Base-by-base conservation (phyloP, 257 asterid species). In the Scutellaria minor region DNA sequence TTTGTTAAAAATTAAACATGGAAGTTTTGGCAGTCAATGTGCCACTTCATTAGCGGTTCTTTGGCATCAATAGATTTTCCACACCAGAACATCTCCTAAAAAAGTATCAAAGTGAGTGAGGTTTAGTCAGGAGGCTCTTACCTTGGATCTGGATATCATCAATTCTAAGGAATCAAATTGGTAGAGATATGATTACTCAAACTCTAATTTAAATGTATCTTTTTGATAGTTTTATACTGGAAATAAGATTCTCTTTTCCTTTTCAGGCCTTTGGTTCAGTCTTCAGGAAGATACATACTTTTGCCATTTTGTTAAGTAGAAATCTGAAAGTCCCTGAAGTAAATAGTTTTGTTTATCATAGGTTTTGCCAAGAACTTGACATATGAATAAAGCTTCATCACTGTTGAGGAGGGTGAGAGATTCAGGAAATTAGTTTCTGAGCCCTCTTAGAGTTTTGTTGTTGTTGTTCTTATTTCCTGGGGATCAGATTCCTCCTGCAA, bases 361-460 rank as follows among this genome's bases (percentile, higher is more conserved):
- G 20, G 18, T 48, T 48, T 27, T 39, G 45, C 41, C 35, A 59
- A 42, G 20, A 75, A 3, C 20, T 48, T 39, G 42, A 6, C 64
- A 13, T 54, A 47, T 22, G 40, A 37, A 7, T 37, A 48, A 35
- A 13, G 9, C 51, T 68, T 57, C 37, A 14, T 14, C 40, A 56
- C 40, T 45, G 59, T 20, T 47, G 68, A 70, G 76, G 68, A 12
- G 73, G 48, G 46, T 22, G 77, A 18, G 39, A 51, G 27, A 22
- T 69, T 60, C 44, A 9, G 37, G 41, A 35, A 24, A 13, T 13
- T 55, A 24, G 47, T 70, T 61, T 50, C 57, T 6, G 8, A 15
- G 8, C 41, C 24, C 11, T 31, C 12, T 48, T 18, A 51, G 48
- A 22, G 18, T 44, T 70, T 54, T 51, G 56, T 59, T 40, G 10